Conservation (phyloP, 176 grass and related monocot genomes). For the Eragrostis curvula region DNA sequence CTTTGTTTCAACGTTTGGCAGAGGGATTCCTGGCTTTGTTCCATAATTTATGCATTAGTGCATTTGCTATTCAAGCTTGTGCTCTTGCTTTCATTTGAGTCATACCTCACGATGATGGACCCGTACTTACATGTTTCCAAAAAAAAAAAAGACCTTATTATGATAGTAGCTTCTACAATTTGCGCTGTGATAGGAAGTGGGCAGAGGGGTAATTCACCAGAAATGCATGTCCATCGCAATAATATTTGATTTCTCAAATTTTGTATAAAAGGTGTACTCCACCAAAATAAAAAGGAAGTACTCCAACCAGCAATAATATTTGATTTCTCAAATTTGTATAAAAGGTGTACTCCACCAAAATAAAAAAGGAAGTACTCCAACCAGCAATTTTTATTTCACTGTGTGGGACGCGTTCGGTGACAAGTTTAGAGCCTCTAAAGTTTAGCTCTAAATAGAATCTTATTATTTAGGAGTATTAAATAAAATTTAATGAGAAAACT, state of each 20-base stretch:
- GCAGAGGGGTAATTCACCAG: neutral
- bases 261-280: conserved; percentile 5
- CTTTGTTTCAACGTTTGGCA: conserved; percentile 15
- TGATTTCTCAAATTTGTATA: conserved; percentile 25
- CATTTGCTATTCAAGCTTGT: neutral
- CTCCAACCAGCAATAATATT: neutral
- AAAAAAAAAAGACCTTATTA: no score
- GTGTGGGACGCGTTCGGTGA: no score
- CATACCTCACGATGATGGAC: neutral
- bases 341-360: conserved; percentile 7
- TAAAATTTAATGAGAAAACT: no score
- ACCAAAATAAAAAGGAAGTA: neutral
- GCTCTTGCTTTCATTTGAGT: neutral
- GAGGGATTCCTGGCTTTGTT: conserved; percentile 61
- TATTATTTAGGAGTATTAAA: no score
- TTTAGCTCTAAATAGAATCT: no score
- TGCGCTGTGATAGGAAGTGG: no score
- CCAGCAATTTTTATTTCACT: neutral
- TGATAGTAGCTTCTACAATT: no score
- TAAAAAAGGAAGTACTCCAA: neutral
- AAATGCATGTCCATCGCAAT: neutral
- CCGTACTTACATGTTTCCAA: no score
- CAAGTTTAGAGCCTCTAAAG: no score
- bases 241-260: neutral
- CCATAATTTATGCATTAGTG: conserved; percentile 24